A percentile compares a stretch with the other conserved stretches of the same genome.
phyloP scores from a whole-genome alignment of 805 yeast species.

The Suhomyces xylopsoci region DNA sequence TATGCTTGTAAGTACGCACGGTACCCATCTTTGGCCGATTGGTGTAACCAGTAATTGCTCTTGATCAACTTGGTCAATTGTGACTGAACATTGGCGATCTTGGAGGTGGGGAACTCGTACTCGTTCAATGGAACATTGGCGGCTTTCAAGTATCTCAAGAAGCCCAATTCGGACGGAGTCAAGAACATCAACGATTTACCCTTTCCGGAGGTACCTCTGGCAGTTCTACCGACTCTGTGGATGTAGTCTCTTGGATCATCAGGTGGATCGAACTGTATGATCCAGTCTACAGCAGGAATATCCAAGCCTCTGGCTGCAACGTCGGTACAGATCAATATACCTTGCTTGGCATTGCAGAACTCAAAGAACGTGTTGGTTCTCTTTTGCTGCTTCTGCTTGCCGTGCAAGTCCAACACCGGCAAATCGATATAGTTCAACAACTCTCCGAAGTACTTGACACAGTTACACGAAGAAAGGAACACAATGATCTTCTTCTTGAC shows the following conservation, averaged over 20 bases:
- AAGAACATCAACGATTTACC: conserved; percentile 95
- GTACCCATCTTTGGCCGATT: conserved; percentile 96
- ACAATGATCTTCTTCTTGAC: conserved; percentile 90
- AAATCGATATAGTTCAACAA: conserved; percentile 91
- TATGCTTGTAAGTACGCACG: conserved; percentile 96
- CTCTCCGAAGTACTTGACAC: conserved; percentile 95
- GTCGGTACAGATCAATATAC: conserved; percentile 92
- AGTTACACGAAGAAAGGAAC: conserved; percentile 92
- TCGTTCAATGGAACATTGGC: conserved; percentile 98
- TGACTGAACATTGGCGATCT: conserved; percentile 93
- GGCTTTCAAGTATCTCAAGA: conserved; percentile 88
- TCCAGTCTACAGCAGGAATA: conserved; percentile 99
- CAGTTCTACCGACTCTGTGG: conserved; percentile 99
- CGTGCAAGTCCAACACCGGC: conserved; percentile 95
- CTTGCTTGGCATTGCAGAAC: conserved; percentile 94
- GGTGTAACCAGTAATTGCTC: conserved; percentile 91
- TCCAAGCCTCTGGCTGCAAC: conserved; percentile 99
- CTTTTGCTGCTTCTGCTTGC: conserved; percentile 98
- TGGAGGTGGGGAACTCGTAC: conserved; percentile 90
- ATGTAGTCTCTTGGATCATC: conserved; percentile 99
- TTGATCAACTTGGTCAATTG: conserved; percentile 88
- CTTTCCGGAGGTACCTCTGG: conserved; percentile 84
- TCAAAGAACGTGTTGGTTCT: conserved; percentile 97
- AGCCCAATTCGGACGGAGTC: conserved; percentile 91
- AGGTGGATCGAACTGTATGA: conserved; percentile 98